A percentile compares a stretch with the other conserved stretches of the same genome.
Evolutionary conservation across 805 yeast genomes (phyloP).

Genomic region (Metschnikowia shivogae): DNA sequence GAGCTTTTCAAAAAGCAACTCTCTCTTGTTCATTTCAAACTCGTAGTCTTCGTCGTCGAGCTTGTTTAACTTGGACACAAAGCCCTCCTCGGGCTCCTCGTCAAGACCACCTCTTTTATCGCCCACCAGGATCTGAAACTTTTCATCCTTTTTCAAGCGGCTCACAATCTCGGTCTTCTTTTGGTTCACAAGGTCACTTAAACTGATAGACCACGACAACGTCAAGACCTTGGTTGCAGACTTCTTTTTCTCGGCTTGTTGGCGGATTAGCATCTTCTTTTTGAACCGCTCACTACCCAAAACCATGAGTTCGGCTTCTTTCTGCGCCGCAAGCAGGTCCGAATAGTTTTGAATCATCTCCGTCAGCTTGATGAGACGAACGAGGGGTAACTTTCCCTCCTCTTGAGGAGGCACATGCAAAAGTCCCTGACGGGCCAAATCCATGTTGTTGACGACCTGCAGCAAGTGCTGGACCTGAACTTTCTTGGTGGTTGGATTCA

Average conservation of each 20-base stretch:
- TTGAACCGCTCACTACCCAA: conserved; percentile 32
- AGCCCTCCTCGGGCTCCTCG: conserved; percentile 16
- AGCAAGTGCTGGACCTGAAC: conserved; percentile 23
- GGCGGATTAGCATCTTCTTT: conserved; percentile 24
- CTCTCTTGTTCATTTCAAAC: conserved; percentile 25
- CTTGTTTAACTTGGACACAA: not conserved
- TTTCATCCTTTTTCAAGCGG: conserved; percentile 43
- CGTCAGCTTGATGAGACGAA: conserved; percentile 22
- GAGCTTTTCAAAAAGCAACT: conserved; percentile 26
- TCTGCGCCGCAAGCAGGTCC: conserved; percentile 29
- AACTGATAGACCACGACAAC: conserved; percentile 55
- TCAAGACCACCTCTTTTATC: conserved; percentile 18
- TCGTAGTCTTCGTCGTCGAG: conserved; percentile 12
- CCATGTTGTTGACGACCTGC: conserved; percentile 30
- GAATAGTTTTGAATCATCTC: conserved; percentile 34
- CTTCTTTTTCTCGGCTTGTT: conserved; percentile 34
- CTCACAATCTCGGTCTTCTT: conserved; percentile 47
- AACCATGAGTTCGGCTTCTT: conserved; percentile 29
- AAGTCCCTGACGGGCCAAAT: conserved; percentile 25
- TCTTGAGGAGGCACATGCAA: conserved; percentile 17
- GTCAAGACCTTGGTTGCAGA: conserved; percentile 44
- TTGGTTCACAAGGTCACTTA: conserved; percentile 49
- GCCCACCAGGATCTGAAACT: conserved; percentile 26
- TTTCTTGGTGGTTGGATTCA: conserved; percentile 23
- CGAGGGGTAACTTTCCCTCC: conserved; percentile 23